These are phyloP conservation scores for Volutella citrinella DNA, from an alignment of 2,329 filamentous ascomycete genomes.

Conservation along the genomic window DNA sequence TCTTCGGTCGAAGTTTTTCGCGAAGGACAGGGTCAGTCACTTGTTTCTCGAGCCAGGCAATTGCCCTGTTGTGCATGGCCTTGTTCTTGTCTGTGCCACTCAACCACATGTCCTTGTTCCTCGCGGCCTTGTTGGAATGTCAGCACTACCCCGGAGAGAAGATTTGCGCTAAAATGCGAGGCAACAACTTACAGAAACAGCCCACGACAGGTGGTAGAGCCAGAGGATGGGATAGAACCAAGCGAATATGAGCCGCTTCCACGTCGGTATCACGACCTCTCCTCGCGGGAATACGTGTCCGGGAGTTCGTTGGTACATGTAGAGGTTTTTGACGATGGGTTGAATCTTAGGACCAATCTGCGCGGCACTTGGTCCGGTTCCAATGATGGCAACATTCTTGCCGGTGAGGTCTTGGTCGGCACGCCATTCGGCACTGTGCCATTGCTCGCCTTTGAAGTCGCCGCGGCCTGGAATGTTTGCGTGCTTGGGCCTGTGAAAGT, in stretches of 20 bases:
- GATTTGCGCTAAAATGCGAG: no score
- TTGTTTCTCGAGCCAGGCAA: constrained; percentile 3
- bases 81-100: constrained; percentile 1
- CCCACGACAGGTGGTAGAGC: constrained; percentile 4
- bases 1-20: constrained; percentile 1
- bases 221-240: constrained; percentile 1
- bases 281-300: constrained; percentile 4
- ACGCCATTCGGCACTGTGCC: constrained; percentile 5
- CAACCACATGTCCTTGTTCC: constrained; percentile 3
- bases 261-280: not conserved
- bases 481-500: constrained; percentile 3
- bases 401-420: not conserved
- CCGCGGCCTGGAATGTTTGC: constrained; percentile 2
- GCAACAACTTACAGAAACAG: not conserved
- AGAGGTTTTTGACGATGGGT: constrained; percentile 3
- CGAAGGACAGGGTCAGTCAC: constrained; percentile 1
- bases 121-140: not conserved
- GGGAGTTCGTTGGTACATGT: constrained; percentile 4
- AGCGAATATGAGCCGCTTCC: constrained; percentile 1
- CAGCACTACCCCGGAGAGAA: no score
- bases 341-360: constrained; percentile 4
- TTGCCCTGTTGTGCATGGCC: constrained; percentile 3
- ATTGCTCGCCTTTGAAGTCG: constrained; percentile 2
- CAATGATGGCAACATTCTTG: constrained; percentile 1
- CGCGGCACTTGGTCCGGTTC: constrained; percentile 3